Base-by-base conservation (phyloP, 352 stramenopile species). In the Globisporangium lucens region DNA sequence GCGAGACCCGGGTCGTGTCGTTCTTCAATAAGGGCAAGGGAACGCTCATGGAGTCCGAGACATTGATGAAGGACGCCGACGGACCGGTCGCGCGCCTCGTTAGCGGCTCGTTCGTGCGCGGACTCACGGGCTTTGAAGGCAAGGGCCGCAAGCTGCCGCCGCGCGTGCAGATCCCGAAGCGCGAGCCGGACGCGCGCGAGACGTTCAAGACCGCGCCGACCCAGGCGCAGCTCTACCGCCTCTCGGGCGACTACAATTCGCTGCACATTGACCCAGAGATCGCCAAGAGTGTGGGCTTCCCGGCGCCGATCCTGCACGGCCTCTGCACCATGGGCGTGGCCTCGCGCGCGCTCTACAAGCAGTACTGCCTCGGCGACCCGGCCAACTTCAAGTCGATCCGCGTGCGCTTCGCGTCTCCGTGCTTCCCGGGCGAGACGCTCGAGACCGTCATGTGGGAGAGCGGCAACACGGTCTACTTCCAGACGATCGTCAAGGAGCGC, bases 211-310 rank as follows among this genome's bases (percentile, higher is more conserved):
- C 88, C 8, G 83, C 77, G 57, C 74, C 79, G 2, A 74, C 81
- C 51, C 86, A 93, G 67, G 91, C 96, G 47, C 85, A 98, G 55
- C 72, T 98, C 60, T 98, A 98, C 82, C 88, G 95, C 59, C 78
- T 98, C 53, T 98, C 87, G 62, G 96, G 95, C 17, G 96, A 99
- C 81, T 98, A 98, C 74, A 98, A 98, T 76, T 78, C 89, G 71
- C 89, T 98, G 68, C 96, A 99, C 76, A 86, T 98, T 63, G 90
- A 98, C 72, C 86, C 87, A 4, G 80, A 86, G 70, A 89, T 95
- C 70, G 93, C 81, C 22, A 75, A 76, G 78, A 87, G 79, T 67
- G 79, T 83, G 35, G 83, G 76, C 59, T 97, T 92, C 70, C 87
- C 91, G 57, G 74, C 84, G 59, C 93, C 95, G 29, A 94, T 99